Evolutionary conservation across 257 asterid species (phyloP).

Genomic region (Datura wrightii): DNA sequence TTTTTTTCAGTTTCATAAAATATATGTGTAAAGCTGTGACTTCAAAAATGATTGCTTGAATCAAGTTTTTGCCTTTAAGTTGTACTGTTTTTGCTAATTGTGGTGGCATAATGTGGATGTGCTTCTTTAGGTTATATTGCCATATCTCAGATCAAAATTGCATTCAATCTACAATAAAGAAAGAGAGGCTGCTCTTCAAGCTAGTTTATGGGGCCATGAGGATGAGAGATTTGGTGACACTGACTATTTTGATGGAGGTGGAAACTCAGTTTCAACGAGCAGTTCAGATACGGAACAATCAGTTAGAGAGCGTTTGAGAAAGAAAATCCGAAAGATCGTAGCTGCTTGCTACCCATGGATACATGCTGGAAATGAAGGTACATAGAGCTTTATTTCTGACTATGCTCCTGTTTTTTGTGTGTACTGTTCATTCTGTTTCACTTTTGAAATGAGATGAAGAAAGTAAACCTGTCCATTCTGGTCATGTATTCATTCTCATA

Average conservation of each 20-base stretch:
- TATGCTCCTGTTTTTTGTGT: not conserved
- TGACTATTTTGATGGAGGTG: constrained; percentile 51
- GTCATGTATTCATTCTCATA: not conserved
- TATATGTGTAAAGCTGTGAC: not conserved
- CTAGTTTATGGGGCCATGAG: constrained; percentile 93
- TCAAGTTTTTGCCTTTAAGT: not conserved
- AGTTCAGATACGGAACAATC: constrained; percentile 58
- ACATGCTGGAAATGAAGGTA: constrained; percentile 99
- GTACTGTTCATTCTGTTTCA: constrained; percentile 26
- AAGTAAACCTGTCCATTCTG: not conserved
- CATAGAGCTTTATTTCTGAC: not conserved
- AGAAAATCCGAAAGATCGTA: constrained; percentile 65
- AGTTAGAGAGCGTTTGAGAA: constrained; percentile 53
- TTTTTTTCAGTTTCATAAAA: too few relatives aligned
- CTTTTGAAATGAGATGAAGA: constrained; percentile 13
- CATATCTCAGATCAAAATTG: constrained; percentile 87
- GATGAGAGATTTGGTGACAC: constrained; percentile 63
- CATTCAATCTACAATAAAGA: constrained; percentile 79
- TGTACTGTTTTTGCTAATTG: not conserved
- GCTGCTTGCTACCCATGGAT: constrained; percentile 93
- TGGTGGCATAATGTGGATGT: constrained; percentile 24
- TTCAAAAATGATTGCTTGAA: not conserved
- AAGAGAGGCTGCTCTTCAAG: constrained; percentile 95
- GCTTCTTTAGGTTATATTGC: constrained; percentile 73
- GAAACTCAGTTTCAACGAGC: constrained; percentile 52